These are phyloP conservation scores for Saccharomycopsis fermentans DNA, from an alignment of 805 yeast genomes.

Conservation along the genomic window DNA sequence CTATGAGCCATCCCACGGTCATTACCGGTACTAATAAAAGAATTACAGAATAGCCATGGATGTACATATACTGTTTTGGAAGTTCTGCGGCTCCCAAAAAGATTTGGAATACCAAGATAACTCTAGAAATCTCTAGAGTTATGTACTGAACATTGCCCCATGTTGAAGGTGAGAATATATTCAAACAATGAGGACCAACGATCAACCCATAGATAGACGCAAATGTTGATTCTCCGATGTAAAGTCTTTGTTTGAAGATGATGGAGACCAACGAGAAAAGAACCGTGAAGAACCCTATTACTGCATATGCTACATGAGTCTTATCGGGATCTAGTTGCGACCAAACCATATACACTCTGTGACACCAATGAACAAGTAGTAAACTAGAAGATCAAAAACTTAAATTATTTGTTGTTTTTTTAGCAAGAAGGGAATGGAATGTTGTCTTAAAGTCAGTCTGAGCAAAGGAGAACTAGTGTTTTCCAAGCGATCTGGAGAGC, in stretches of 20 bases:
- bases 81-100: slow-evolving; percentile 91
- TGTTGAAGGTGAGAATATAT: slow-evolving; percentile 70
- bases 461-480: no score
- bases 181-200: slow-evolving; percentile 75
- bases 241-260: slow-evolving; percentile 71
- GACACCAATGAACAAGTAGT: not conserved
- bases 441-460: no score
- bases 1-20: slow-evolving; percentile 82
- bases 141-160: slow-evolving; percentile 85
- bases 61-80: slow-evolving; percentile 79
- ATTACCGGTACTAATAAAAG: slow-evolving; percentile 74
- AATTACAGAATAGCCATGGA: slow-evolving; percentile 70
- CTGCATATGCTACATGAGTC: slow-evolving; percentile 81
- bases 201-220: slow-evolving; percentile 80
- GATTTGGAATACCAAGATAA: slow-evolving; percentile 80
- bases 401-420: no score
- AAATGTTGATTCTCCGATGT: slow-evolving; percentile 85
- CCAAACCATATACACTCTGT: not conserved
- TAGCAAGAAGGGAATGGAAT: no score
- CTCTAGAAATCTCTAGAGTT: slow-evolving; percentile 73
- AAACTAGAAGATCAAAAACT: no score
- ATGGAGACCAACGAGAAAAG: slow-evolving; percentile 73
- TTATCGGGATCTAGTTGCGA: slow-evolving; percentile 28
- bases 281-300: slow-evolving; percentile 73
- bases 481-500: no score